Evolutionary conservation across 2,329 filamentous ascomycete species (phyloP).

Genomic region (Pyrenophora teres): DNA sequence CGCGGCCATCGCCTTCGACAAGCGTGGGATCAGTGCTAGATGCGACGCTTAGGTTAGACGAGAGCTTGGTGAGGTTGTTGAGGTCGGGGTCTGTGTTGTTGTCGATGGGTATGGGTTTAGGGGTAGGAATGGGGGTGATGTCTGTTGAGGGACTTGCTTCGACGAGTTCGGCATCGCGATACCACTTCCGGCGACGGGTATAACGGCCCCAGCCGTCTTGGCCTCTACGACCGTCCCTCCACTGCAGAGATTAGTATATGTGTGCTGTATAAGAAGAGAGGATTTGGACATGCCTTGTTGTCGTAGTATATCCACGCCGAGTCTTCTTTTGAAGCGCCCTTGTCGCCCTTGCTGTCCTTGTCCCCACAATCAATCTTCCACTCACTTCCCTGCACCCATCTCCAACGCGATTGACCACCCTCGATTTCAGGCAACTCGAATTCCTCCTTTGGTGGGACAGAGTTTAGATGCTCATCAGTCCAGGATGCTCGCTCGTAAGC

Average conservation of each 20-base stretch:
- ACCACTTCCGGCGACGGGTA: conserved; percentile 93
- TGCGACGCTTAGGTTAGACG: conserved; percentile 32
- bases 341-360: conserved; percentile 43
- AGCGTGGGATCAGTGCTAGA: conserved; percentile 32
- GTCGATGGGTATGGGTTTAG: conserved; percentile 39
- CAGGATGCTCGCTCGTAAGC: conserved; percentile 87
- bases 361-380: conserved; percentile 84
- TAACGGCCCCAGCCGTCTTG: conserved; percentile 93
- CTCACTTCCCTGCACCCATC: conserved; percentile 82
- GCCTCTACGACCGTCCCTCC: conserved; percentile 84
- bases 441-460: conserved; percentile 73
- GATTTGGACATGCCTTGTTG: conserved; percentile 70
- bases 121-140: conserved; percentile 51
- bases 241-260: conserved; percentile 57
- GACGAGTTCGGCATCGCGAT: conserved; percentile 91
- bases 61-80: conserved; percentile 27
- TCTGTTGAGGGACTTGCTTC: conserved; percentile 63
- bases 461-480: conserved; percentile 94
- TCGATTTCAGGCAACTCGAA: conserved; percentile 72
- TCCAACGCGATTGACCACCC: conserved; percentile 66
- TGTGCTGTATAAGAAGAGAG: not conserved
- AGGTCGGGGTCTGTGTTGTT: conserved; percentile 30
- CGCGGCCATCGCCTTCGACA: conserved; percentile 26
- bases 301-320: conserved; percentile 98
- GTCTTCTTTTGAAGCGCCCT: conserved; percentile 46